Percentiles rank a stretch among this genome's conserved stretches.
These are phyloP conservation scores for Cladobotryum mycophilum DNA, from an alignment of 2,329 filamentous ascomycete genomes.

Conservation along the genomic window DNA sequence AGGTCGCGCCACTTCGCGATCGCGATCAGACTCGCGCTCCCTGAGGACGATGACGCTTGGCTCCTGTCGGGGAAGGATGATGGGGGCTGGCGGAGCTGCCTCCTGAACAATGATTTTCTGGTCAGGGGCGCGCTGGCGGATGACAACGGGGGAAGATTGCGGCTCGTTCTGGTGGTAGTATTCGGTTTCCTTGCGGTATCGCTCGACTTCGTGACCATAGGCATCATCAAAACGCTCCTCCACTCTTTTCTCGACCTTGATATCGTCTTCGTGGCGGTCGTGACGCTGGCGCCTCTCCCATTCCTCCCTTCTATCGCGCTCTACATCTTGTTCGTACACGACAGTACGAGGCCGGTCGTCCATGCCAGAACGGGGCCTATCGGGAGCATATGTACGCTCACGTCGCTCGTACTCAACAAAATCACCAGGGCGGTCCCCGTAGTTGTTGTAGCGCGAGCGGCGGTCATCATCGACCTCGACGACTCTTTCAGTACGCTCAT, in stretches of 20 bases:
- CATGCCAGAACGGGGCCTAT: constrained; percentile 46
- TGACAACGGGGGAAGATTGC: constrained; percentile 46
- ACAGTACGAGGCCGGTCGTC: constrained; percentile 36
- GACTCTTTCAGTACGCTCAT: constrained; percentile 32
- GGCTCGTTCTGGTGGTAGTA: constrained; percentile 51
- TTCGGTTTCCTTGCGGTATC: constrained; percentile 56
- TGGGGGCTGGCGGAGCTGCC: constrained; percentile 45
- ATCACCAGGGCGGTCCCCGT: constrained; percentile 35
- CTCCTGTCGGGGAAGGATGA: constrained; percentile 42
- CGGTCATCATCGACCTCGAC: constrained; percentile 41
- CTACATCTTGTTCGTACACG: constrained; percentile 42
- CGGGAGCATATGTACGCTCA: constrained; percentile 33
- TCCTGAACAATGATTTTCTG: constrained; percentile 58
- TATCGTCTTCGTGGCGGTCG: constrained; percentile 42
- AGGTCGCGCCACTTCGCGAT: constrained; percentile 29
- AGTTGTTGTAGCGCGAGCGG: constrained; percentile 37
- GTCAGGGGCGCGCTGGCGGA: constrained; percentile 49
- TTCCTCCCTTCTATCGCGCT: constrained; percentile 33
- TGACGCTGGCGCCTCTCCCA: constrained; percentile 38
- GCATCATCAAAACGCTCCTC: constrained; percentile 44
- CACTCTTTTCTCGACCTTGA: constrained; percentile 48
- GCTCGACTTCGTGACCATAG: constrained; percentile 46
- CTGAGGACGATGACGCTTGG: constrained; percentile 39
- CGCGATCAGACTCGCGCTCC: constrained; percentile 36
- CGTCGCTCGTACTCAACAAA: constrained; percentile 39